Evolutionary conservation across 192 early-diverging fungal species (phyloP).

Genomic region (Backusella luteola): DNA sequence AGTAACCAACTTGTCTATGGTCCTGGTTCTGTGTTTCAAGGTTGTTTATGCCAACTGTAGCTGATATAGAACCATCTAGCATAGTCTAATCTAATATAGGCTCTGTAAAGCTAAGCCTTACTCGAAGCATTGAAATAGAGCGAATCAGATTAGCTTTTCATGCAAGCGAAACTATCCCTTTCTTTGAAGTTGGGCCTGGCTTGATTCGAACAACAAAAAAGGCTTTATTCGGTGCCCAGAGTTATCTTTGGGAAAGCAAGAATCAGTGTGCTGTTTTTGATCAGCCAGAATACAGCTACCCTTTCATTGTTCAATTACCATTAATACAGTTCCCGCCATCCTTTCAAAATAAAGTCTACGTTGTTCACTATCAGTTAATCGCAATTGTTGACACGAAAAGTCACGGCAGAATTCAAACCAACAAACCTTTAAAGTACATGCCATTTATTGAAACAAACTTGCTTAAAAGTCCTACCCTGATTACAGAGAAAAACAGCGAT

Average conservation of each 20-base stretch:
- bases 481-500: neutral
- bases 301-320: constrained; percentile 21
- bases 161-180: neutral
- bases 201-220: neutral
- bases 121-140: neutral
- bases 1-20: constrained; percentile 12
- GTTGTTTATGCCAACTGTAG: neutral
- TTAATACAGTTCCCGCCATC: constrained; percentile 18
- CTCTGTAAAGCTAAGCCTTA: neutral
- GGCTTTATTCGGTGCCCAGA: constrained; percentile 9
- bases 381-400: neutral
- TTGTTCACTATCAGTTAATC: neutral
- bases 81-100: neutral
- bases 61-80: neutral
- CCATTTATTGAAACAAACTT: constrained; percentile 20
- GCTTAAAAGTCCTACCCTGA: neutral
- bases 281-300: constrained; percentile 8
- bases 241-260: constrained; percentile 5
- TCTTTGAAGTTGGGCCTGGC: neutral
- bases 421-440: neutral
- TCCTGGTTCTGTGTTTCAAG: constrained; percentile 27
- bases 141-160: neutral
- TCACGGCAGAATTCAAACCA: neutral
- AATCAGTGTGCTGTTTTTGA: neutral
- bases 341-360: neutral